A percentile compares a stretch with the other conserved stretches of the same genome.
Conservation (phyloP, 2,329 filamentous ascomycete genomes). For the Colletotrichum tabaci region DNA sequence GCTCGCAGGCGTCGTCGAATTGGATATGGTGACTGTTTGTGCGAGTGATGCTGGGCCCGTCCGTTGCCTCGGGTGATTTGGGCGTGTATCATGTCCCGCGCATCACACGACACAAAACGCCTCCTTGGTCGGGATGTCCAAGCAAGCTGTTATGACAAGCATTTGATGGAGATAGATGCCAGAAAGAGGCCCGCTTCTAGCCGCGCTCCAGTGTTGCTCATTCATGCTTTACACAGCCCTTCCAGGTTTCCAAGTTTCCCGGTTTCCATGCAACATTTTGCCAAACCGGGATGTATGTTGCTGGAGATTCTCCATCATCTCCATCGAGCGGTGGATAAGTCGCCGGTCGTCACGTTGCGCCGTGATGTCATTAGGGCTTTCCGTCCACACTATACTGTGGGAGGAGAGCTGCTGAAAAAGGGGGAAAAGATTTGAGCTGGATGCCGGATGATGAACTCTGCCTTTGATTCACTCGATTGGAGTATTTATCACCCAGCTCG, state of each 20-base stretch:
- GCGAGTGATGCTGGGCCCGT: neutral
- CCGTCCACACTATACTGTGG: neutral
- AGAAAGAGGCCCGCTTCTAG: neutral
- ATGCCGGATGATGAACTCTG: neutral
- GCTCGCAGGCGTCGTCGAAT: slow-evolving; percentile 16
- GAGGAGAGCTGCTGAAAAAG: neutral
- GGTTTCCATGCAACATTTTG: too few species aligned
- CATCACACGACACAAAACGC: too few species aligned
- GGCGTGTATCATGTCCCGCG: too few species aligned
- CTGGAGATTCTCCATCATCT: neutral
- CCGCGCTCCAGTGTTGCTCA: neutral
- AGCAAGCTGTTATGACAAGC: too few species aligned
- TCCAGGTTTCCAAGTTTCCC: neutral
- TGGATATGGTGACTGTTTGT: slow-evolving; percentile 14
- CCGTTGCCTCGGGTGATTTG: neutral
- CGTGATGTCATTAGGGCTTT: neutral
- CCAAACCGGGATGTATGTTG: neutral
- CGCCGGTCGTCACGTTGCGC: neutral
- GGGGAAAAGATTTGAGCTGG: neutral
- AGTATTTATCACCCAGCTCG: too few species aligned
- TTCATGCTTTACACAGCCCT: neutral
- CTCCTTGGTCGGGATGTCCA: too few species aligned
- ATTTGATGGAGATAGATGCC: neutral
- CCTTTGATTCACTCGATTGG: neutral
- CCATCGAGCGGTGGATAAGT: neutral